Base-by-base conservation (phyloP, 345 rosid species). In the Raphanus sativus region DNA sequence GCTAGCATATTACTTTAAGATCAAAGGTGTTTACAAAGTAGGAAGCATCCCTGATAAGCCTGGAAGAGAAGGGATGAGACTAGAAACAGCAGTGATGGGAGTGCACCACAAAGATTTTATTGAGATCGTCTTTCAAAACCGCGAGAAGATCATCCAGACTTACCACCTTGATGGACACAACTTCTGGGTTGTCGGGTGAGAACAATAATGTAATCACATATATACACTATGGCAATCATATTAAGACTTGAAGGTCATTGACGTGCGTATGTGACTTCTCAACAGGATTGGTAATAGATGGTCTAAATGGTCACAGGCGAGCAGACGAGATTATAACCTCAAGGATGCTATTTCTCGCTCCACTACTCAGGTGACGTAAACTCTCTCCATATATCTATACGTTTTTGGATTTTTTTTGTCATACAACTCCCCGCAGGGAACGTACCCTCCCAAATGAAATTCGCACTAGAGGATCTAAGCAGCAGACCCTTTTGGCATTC, bases 111-210 rank as follows among this genome's bases (percentile, higher is more conserved):
- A 87, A 61, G 80, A 72, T 30, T 94, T 91, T 8, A 38, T 91
- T 9, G 98, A 94, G 69, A 85, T 94, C 30, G 87, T 94, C 71
- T 86, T 94, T 65, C 86, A 86, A 71, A 94, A 94, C 82, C 85
- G 52, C 3, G 97, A 94, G 83, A 75, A 73, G 34, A 82, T 90
- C 3, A 74, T 91, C 73, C 97, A 90, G 78, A 90, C 87, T 67
- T 94, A 90, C 89, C 97, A 94, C 70, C 83, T 94, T 6, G 82
- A 91, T 65, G 98, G 97, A 62, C 85, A 94, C 72, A 72, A 40
- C 77, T 91, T 91, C 75, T 90, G 92, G 90, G 96, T 94, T 1
- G 97, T 90, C 8, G 97, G 97, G 97, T 93, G 87, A 79, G 89
- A 10, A 24, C 30, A 24, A 11, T 40, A 40, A 40, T 13, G 6